A percentile compares a stretch with the other conserved stretches of the same genome.
Conservation (phyloP, 352 stramenopile genomes). For the Pythium graminicola region DNA sequence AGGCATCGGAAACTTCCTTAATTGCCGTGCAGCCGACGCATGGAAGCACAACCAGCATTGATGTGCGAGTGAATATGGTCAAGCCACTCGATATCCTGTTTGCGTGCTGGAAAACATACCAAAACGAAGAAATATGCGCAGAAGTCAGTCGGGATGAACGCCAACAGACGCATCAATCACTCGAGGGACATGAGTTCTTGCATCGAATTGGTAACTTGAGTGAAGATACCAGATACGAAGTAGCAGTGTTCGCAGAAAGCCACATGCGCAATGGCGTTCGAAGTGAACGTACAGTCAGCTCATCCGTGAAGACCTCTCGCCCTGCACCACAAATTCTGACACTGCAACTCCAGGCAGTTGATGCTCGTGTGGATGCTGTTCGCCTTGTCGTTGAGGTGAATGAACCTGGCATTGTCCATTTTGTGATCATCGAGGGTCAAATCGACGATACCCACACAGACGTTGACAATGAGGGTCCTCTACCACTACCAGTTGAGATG, state of each 20-base stretch:
- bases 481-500: not conserved
- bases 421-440: conserved; percentile 21
- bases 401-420: conserved; percentile 41
- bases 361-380: conserved; percentile 33
- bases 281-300: conserved; percentile 23
- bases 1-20: conserved; percentile 49
- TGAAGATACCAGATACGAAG: conserved; percentile 35
- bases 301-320: conserved; percentile 37
- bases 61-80: conserved; percentile 43
- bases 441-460: not conserved
- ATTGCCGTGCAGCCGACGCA: conserved; percentile 22
- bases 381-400: conserved; percentile 20
- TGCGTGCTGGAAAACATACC: conserved; percentile 26
- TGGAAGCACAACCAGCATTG: conserved; percentile 35
- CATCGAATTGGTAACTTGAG: conserved; percentile 51
- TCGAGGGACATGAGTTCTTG: conserved; percentile 22
- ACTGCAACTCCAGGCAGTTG: conserved; percentile 19
- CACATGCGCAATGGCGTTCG: conserved; percentile 43
- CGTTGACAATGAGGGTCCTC: not conserved
- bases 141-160: conserved; percentile 33
- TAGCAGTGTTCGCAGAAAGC: conserved; percentile 56
- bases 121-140: conserved; percentile 13
- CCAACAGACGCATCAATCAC: conserved; percentile 15
- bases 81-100: conserved; percentile 55
- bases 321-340: conserved; percentile 28